Base-by-base conservation (phyloP, 1,284 basidiomycete species). In the Golubevia pallescens region DNA sequence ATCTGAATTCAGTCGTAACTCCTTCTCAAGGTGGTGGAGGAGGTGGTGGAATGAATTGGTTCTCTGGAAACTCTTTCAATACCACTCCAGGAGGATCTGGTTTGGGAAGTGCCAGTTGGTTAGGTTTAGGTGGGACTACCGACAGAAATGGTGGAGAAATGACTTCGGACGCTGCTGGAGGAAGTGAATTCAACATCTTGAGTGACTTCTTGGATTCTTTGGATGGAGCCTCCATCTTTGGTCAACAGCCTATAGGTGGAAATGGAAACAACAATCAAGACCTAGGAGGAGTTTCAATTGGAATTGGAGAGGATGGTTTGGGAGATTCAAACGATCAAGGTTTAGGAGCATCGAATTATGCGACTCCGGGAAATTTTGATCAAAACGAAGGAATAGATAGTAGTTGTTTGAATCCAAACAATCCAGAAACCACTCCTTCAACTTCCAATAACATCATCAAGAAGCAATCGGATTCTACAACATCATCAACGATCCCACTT, bases 151-250 rank as follows among this genome's bases (percentile, higher is more conserved):
- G n/a, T 5, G 70, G 71, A 19, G 70, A 71, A 20, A 69, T 68
- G 20, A 71, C 70, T 4, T 78, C 79, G 6, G 79, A 81, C 59
- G 72, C 70, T 13, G 80, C 76, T 16, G 78, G 78, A 2, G 81
- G 81, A 2, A 74, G 75, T 52, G 81, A 84, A 60, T 73, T 77
- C 28, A 81, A 75, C 28, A 51, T 81, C 54, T 63, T 84, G 21
- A 75, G 75, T 65, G 81, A 84, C 56, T 84, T 80, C 23, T 64
- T 84, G 32, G 79, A 82, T 61, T 74, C 75, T 21, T 66, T 84
- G 42, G 81, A 84, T 63, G 78, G 64, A n/a, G 52, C 63, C 10
- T n/a, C 19, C n/a, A 4, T 54, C 51, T 16, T 68, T 51, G 65
- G 52, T 21, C 28, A 20, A 42, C 20, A 16, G 4, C 21, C 61